Conservation (phyloP, 805 yeast species). For the Metschnikowia sp. region DNA sequence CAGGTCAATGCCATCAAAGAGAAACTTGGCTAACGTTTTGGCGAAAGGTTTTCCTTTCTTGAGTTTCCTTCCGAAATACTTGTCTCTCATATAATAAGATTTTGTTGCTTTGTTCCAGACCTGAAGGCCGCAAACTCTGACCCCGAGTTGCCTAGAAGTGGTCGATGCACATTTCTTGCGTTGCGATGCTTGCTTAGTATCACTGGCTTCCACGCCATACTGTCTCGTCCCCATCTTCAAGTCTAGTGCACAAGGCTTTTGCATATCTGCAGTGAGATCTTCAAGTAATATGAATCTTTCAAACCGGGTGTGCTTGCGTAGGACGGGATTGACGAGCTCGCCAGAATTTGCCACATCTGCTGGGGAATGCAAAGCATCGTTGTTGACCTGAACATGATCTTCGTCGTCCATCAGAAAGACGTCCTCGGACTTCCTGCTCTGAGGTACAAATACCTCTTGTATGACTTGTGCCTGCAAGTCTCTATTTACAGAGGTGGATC, state of each 20-base stretch:
- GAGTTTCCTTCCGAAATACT: constrained; percentile 85
- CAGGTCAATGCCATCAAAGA: constrained; percentile 67
- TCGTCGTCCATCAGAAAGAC: constrained; percentile 48
- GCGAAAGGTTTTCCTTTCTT: constrained; percentile 72
- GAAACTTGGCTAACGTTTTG: constrained; percentile 67
- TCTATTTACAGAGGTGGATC: constrained; percentile 35
- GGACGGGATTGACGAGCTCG: constrained; percentile 7
- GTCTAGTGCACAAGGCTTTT: constrained; percentile 86
- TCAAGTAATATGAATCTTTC: constrained; percentile 85
- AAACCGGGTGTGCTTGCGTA: constrained; percentile 50
- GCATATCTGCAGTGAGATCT: constrained; percentile 82
- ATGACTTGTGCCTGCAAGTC: constrained; percentile 38
- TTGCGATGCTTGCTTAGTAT: constrained; percentile 73
- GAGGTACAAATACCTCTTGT: constrained; percentile 38
- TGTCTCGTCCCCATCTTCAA: constrained; percentile 98
- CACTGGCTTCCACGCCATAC: constrained; percentile 89
- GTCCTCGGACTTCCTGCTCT: constrained; percentile 36
- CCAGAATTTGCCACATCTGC: not conserved
- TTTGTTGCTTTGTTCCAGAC: constrained; percentile 15
- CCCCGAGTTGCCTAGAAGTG: constrained; percentile 80
- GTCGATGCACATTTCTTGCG: constrained; percentile 75
- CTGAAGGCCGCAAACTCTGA: constrained; percentile 93
- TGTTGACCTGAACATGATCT: constrained; percentile 17
- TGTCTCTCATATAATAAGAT: constrained; percentile 68
- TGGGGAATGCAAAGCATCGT: not conserved